Conservation (phyloP, 352 stramenopile genomes). For the Pythium rishiriense region DNA sequence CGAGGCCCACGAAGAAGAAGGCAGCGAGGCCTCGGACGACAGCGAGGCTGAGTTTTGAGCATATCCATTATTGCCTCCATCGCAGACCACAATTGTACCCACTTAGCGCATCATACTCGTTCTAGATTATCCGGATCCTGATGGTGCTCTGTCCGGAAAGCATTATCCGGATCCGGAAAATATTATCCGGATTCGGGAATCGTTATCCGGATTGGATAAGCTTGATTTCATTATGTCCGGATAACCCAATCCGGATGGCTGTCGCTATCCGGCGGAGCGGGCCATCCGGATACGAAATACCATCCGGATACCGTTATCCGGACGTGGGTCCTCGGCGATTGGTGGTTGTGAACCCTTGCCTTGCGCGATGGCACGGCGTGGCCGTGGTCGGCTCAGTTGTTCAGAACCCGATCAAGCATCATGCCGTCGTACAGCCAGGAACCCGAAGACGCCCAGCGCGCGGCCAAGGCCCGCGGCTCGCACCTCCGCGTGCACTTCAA, state of each 20-base stretch:
- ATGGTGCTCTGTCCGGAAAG: constrained; percentile 1
- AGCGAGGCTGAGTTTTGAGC: constrained; percentile 43
- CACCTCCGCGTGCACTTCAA: constrained; percentile 99
- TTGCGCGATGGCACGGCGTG: neutral
- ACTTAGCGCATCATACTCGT: neutral
- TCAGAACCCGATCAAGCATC: constrained; percentile 76
- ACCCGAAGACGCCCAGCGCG: constrained; percentile 87
- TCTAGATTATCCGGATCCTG: constrained; percentile 2
- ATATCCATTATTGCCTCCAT: neutral
- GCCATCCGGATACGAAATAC: constrained; percentile 14
- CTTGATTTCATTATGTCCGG: constrained; percentile 23
- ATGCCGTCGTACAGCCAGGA: constrained; percentile 91
- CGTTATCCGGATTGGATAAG: constrained; percentile 13
- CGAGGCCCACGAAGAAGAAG: constrained; percentile 26
- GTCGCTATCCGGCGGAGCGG: constrained; percentile 3
- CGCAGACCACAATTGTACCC: neutral
- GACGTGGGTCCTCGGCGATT: constrained; percentile 38
- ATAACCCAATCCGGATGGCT: constrained; percentile 3
- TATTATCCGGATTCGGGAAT: constrained; percentile 17
- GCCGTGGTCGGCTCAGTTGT: constrained; percentile 19
- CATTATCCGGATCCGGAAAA: constrained; percentile 16
- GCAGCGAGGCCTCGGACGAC: constrained; percentile 33
- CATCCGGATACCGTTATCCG: constrained; percentile 31
- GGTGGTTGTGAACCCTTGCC: constrained; percentile 54
- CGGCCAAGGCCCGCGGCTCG: constrained; percentile 94